A percentile compares a stretch with the other conserved stretches of the same genome.
These are phyloP conservation scores for Odonthalia washingtoniensis DNA, from an alignment of 31 red algal genomes.

Conservation along the genomic window DNA sequence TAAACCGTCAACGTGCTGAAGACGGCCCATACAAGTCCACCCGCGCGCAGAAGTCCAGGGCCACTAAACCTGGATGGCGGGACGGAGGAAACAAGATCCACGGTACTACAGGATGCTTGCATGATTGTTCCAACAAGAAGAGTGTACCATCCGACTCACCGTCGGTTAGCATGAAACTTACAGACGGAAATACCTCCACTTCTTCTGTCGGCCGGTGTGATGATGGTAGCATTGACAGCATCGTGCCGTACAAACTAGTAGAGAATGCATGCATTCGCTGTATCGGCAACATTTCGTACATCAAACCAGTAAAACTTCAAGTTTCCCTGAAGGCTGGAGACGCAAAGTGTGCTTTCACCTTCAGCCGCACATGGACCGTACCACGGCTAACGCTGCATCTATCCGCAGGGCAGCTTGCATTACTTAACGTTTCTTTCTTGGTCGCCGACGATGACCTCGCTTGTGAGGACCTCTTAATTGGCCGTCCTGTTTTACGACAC, in stretches of 20 bases:
- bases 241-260: not conserved
- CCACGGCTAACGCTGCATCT: not conserved
- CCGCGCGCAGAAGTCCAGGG: too few species aligned
- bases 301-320: not conserved
- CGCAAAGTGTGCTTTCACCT: not conserved
- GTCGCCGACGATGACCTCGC: not conserved
- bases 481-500: slow-evolving; percentile 7
- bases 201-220: slow-evolving; percentile 1
- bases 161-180: not conserved
- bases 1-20: too few species aligned
- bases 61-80: too few species aligned
- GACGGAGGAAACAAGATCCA: too few species aligned
- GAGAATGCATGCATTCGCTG: not conserved
- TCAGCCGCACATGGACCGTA: slow-evolving; percentile 2
- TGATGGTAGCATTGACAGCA: not conserved
- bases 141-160: too few species aligned
- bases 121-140: too few species aligned
- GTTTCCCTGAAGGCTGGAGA: not conserved
- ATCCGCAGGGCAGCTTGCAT: not conserved
- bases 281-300: not conserved
- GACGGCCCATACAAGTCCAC: too few species aligned
- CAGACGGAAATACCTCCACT: not conserved
- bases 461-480: slow-evolving; percentile 18
- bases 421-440: not conserved
- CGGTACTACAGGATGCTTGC: too few species aligned